Conservation (phyloP, 2,329 filamentous ascomycete genomes). For the Botrytis galanthina region DNA sequence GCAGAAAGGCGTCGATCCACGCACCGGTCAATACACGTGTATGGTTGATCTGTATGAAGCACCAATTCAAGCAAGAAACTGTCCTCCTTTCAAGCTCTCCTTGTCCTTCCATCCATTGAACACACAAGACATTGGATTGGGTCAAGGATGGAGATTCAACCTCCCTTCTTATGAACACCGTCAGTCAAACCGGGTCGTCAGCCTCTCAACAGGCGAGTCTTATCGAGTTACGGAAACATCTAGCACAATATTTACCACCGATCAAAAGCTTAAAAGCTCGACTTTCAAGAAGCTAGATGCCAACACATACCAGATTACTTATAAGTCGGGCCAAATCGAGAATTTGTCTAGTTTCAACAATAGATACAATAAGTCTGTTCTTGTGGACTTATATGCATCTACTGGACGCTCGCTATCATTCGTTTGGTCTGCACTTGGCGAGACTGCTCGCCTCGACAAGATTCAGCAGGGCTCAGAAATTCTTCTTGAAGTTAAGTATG, state of each 20-base stretch:
- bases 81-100: constrained; percentile 15
- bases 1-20: constrained; percentile 17
- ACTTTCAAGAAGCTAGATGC: background rate
- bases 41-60: constrained; percentile 6
- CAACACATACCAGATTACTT: constrained; percentile 11
- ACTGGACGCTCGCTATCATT: constrained; percentile 9
- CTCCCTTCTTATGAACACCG: constrained; percentile 18
- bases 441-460: constrained; percentile 4
- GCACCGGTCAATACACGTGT: constrained; percentile 17
- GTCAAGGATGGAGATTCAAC: constrained; percentile 10
- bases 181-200: background rate
- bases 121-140: constrained; percentile 7
- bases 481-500: constrained; percentile 18
- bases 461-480: constrained; percentile 11
- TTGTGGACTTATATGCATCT: constrained; percentile 5
- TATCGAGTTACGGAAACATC: constrained; percentile 17
- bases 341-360: constrained; percentile 7
- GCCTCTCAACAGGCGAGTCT: constrained; percentile 7
- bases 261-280: constrained; percentile 16
- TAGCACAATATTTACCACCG: background rate
- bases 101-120: constrained; percentile 10
- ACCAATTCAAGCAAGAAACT: constrained; percentile 17
- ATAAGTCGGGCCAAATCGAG: constrained; percentile 14
- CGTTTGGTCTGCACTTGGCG: background rate
- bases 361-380: constrained; percentile 14